Conservation (phyloP, 2,329 filamentous ascomycete species). For the Aspergillus costaricaensis region DNA sequence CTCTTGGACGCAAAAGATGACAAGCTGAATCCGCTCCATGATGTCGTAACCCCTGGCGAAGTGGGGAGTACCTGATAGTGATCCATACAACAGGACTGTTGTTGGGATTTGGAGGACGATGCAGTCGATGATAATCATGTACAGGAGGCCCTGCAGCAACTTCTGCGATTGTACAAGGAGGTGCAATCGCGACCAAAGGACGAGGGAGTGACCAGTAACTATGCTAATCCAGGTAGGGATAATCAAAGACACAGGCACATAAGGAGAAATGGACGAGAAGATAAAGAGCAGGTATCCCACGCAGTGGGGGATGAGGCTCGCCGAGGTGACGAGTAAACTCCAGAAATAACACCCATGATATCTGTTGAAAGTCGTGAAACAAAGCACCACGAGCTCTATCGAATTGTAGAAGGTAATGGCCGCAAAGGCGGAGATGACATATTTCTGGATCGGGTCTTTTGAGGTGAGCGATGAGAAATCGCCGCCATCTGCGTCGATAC, state of each 20-base stretch:
- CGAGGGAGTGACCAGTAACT: slow-evolving; percentile 47
- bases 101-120: slow-evolving; percentile 43
- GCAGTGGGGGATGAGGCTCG: slow-evolving; percentile 42
- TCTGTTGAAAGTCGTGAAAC: slow-evolving; percentile 46
- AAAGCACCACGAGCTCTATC: slow-evolving; percentile 46
- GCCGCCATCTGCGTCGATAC: not conserved
- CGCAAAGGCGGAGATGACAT: slow-evolving; percentile 41
- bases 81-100: slow-evolving; percentile 42
- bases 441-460: not conserved
- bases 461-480: not conserved
- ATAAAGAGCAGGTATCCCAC: slow-evolving; percentile 47
- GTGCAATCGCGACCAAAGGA: slow-evolving; percentile 50
- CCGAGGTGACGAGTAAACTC: slow-evolving; percentile 40
- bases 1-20: slow-evolving; percentile 56
- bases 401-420: slow-evolving; percentile 48
- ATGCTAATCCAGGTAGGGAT: slow-evolving; percentile 44
- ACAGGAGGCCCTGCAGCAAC: slow-evolving; percentile 36
- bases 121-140: slow-evolving; percentile 45
- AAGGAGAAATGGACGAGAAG: slow-evolving; percentile 29
- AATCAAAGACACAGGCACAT: slow-evolving; percentile 38
- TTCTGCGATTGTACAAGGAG: slow-evolving; percentile 38
- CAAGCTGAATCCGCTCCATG: slow-evolving; percentile 55
- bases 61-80: slow-evolving; percentile 11
- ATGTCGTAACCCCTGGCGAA: slow-evolving; percentile 33
- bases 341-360: slow-evolving; percentile 50